These are phyloP conservation scores for Vitis rotundifolia DNA, from an alignment of 164 flowering plant genomes.

Conservation along the genomic window DNA sequence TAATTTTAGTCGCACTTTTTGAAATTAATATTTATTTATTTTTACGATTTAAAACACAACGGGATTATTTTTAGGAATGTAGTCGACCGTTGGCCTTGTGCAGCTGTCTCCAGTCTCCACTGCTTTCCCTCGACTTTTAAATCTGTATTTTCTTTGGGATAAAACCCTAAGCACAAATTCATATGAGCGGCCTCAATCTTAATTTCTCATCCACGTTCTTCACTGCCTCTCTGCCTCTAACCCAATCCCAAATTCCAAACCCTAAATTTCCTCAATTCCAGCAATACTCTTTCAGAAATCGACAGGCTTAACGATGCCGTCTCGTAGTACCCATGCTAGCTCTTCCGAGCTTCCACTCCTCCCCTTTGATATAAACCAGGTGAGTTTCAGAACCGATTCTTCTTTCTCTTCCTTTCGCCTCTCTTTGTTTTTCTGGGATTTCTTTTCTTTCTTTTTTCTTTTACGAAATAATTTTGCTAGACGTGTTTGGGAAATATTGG, in stretches of 20 bases:
- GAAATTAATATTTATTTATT: too few species aligned
- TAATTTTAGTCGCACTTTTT: too few species aligned
- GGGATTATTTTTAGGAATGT: not conserved
- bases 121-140: too few species aligned
- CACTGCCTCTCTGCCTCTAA: not conserved
- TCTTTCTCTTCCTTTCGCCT: too few species aligned
- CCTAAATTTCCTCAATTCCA: not conserved
- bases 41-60: not conserved
- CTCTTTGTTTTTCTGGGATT: not conserved
- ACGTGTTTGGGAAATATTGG: not conserved
- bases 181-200: not conserved
- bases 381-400: not conserved
- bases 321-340: not conserved
- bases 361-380: conserved; percentile 10
- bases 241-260: not conserved
- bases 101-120: too few species aligned
- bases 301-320: not conserved
- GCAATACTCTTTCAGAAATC: not conserved
- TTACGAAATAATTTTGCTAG: not conserved
- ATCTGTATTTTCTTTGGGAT: too few species aligned
- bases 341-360: conserved; percentile 14
- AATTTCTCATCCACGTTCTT: not conserved
- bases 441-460: too few species aligned
- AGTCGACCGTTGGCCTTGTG: too few species aligned
- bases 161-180: too few species aligned